These are phyloP conservation scores for Pachysandra terminalis DNA, from an alignment of 164 flowering plant species.

Conservation along the genomic window DNA sequence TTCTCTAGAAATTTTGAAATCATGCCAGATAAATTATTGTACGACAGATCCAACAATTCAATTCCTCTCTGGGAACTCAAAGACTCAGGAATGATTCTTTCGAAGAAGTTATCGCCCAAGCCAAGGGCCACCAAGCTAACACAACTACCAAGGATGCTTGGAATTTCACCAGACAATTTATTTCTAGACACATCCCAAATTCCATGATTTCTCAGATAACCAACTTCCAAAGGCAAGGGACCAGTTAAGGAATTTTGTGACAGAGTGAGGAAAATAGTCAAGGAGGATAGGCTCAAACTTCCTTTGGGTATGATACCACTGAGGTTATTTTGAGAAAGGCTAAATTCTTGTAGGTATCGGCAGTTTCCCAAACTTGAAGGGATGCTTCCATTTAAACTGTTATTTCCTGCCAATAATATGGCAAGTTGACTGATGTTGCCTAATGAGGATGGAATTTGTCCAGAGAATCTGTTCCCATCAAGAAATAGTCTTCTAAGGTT, in stretches of 20 bases:
- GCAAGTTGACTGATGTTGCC: constrained; percentile 5
- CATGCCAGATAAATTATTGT: constrained; percentile 9
- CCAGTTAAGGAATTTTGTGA: constrained; percentile 3
- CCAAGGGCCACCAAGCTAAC: not conserved
- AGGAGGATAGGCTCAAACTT: not conserved
- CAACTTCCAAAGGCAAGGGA: not conserved
- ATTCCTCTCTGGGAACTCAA: constrained; percentile 3
- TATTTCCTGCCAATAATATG: not conserved
- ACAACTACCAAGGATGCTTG: constrained; percentile 7
- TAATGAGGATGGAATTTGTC: constrained; percentile 4
- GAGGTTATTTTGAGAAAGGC: constrained; percentile 19
- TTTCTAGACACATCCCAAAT: not conserved
- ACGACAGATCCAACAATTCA: constrained; percentile 1
- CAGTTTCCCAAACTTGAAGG: constrained; percentile 21
- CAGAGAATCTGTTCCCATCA: constrained; percentile 8
- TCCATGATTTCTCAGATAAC: not conserved
- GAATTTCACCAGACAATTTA: constrained; percentile 8
- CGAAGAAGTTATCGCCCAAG: not conserved
- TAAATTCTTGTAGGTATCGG: constrained; percentile 5
- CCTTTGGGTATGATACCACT: constrained; percentile 22
- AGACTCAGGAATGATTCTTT: constrained; percentile 8
- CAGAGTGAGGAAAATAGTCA: too few species aligned
- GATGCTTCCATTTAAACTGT: constrained; percentile 6
- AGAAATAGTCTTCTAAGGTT: constrained; percentile 12
- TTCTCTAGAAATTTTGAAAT: constrained; percentile 1